A percentile compares a stretch with the other conserved stretches of the same genome.
phyloP scores from a whole-genome alignment of 1,284 basidiomycete species.

The Fomitopsis pinicola region DNA sequence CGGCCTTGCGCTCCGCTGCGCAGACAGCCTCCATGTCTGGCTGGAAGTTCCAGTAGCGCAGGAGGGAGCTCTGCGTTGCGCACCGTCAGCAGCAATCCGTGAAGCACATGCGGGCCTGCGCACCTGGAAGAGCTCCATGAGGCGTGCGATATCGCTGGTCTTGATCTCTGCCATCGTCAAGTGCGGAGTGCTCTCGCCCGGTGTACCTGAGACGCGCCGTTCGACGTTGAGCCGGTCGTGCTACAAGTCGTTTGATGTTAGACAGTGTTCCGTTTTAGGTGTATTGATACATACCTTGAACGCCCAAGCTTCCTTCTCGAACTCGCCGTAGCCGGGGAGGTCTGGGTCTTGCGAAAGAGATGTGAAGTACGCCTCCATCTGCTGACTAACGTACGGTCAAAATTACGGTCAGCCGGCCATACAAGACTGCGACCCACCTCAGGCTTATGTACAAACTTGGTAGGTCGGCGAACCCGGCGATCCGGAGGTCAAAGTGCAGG shows the following conservation, averaged over 20 bases:
- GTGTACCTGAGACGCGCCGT: slow-evolving; percentile 38
- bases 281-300: slow-evolving; percentile 55
- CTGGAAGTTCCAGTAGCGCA: slow-evolving; percentile 69
- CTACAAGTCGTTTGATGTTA: slow-evolving; percentile 29
- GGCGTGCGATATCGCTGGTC: slow-evolving; percentile 75
- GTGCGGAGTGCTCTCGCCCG: slow-evolving; percentile 27
- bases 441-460: slow-evolving; percentile 71
- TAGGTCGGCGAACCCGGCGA: slow-evolving; percentile 79
- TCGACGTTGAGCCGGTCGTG: slow-evolving; percentile 73
- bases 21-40: slow-evolving; percentile 27
- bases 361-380: slow-evolving; percentile 79
- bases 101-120: slow-evolving; percentile 1
- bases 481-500: slow-evolving; percentile 78
- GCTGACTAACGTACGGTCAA: slow-evolving; percentile 39
- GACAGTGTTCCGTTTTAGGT: background rate
- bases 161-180: slow-evolving; percentile 42
- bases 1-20: slow-evolving; percentile 11
- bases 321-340: slow-evolving; percentile 66
- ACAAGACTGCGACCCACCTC: slow-evolving; percentile 15
- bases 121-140: slow-evolving; percentile 81
- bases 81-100: background rate
- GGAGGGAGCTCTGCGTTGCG: slow-evolving; percentile 50
- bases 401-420: background rate
- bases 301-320: slow-evolving; percentile 68
- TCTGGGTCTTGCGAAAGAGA: slow-evolving; percentile 39